Evolutionary conservation across 179 eudicot genomes (phyloP), one percentile per base, ranked within the genome.

Genomic region (Pouteria campechiana): DNA sequence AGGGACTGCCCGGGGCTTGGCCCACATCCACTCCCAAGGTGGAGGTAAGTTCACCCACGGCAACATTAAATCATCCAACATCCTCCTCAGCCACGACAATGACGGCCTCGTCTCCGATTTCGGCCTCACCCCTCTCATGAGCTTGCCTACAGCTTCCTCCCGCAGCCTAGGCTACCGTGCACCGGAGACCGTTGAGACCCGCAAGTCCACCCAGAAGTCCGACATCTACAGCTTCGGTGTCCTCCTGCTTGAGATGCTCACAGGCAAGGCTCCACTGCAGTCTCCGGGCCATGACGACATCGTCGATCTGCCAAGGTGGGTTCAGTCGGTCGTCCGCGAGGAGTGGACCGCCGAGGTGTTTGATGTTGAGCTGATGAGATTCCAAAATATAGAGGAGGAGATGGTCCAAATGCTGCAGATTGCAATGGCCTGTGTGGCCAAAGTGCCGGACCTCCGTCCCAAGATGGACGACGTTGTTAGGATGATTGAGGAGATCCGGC

Each of bases 291-390:
- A 71, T 11, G 74, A 64, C 7, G 79, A 69, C 14, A 76, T 65
- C 56, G 60, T 72, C 9, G 96, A 86, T 54, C 80, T 86, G 30
- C 93, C 89, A 0, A 55, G 74, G 38, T 86, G 96, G 96, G 96
- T 86, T 17, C 96, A 76, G 39, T 86, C 96, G 0, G 93, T 86
- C 7, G 96, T 82, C 1, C 52, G 89, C 44, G 96, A 86, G 52
- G 96, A 86, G 47, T 86, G 96, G 96, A 82, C 96, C 3, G 78
- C 96, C 1, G 96, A 86, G 59, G 93, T 86, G 12, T 86, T 86
- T 46, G 96, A 86, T 40, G 64, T 65, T 0, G 90, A 79, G 63
- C 58, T 87, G 41, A 55, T 79, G 23, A 67, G 57, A 64, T 61
- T 41, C 42, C 76, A 63, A 0, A 69, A 72, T 32, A 57, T 70